phyloP scores from a whole-genome alignment of 768 basidiomycete species.

The Mycena galericulata region DNA sequence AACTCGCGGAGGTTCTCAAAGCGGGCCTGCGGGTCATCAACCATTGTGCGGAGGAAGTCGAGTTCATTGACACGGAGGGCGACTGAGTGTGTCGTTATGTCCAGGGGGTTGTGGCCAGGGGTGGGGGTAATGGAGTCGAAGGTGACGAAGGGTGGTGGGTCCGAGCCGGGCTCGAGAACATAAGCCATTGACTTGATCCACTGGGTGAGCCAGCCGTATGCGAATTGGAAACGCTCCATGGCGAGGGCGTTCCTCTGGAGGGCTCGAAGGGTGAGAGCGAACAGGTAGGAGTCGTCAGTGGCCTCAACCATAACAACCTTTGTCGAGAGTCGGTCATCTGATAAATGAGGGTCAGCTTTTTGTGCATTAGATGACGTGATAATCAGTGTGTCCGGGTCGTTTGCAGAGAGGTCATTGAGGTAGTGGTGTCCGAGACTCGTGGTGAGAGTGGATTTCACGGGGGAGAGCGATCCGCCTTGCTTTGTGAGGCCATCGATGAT shows the following conservation, averaged over 20 bases:
- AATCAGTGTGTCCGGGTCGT: conserved; percentile 16
- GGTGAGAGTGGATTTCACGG: conserved; percentile 37
- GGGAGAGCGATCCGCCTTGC: conserved; percentile 35
- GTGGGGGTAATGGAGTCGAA: conserved; percentile 15
- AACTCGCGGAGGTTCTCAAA: conserved; percentile 8
- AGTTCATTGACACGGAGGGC: background rate
- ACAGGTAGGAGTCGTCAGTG: conserved; percentile 39
- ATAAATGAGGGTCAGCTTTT: conserved; percentile 30
- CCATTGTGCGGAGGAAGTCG: conserved; percentile 17
- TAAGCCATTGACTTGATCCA: conserved; percentile 10
- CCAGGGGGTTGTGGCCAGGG: background rate
- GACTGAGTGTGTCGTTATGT: background rate
- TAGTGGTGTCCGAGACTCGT: conserved; percentile 34
- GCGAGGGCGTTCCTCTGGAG: background rate
- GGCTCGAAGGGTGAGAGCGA: background rate
- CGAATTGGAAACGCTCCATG: background rate
- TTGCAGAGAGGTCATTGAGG: conserved; percentile 22
- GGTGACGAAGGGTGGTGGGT: background rate
- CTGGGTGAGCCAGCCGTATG: conserved; percentile 17
- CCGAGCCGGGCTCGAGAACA: background rate
- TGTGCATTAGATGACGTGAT: background rate
- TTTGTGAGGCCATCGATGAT: conserved; percentile 30
- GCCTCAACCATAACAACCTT: conserved; percentile 40
- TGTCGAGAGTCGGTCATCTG: conserved; percentile 17
- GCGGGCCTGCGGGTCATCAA: conserved; percentile 3